A percentile compares a stretch with the other conserved stretches of the same genome.
These are phyloP conservation scores for Trypanosoma melophagium DNA, from an alignment of 208 protist species.

Conservation along the genomic window DNA sequence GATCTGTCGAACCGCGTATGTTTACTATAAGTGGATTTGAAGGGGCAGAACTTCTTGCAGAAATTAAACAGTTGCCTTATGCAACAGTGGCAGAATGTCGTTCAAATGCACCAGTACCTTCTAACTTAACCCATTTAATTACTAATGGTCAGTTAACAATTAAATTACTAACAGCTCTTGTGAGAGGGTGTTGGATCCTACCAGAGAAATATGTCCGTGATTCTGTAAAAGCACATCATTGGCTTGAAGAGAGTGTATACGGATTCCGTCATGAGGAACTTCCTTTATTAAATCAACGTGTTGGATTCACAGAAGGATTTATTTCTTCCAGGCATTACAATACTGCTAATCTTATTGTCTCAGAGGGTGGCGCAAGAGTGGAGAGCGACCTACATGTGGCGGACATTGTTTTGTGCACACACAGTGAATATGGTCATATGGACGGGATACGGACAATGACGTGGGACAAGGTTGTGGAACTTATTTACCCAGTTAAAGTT, in stretches of 20 bases:
- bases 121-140: slow-evolving; percentile 85
- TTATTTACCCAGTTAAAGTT: slow-evolving; percentile 75
- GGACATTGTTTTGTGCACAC: slow-evolving; percentile 81
- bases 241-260: slow-evolving; percentile 68
- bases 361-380: slow-evolving; percentile 70
- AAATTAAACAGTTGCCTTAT: slow-evolving; percentile 71
- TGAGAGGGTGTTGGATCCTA: slow-evolving; percentile 87
- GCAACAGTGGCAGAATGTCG: slow-evolving; percentile 79
- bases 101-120: slow-evolving; percentile 80
- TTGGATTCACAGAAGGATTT: slow-evolving; percentile 71
- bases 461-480: slow-evolving; percentile 81
- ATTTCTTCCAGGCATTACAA: slow-evolving; percentile 65
- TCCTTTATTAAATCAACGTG: slow-evolving; percentile 65
- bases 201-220: slow-evolving; percentile 72
- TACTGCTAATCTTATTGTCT: slow-evolving; percentile 61
- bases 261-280: slow-evolving; percentile 84
- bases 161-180: slow-evolving; percentile 83
- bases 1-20: slow-evolving; percentile 76
- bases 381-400: slow-evolving; percentile 38
- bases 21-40: slow-evolving; percentile 88
- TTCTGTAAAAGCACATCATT: slow-evolving; percentile 48
- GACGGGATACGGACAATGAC: slow-evolving; percentile 39
- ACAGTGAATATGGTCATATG: slow-evolving; percentile 40
- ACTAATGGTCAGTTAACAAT: slow-evolving; percentile 86
- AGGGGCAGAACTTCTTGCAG: slow-evolving; percentile 46